A percentile compares a stretch with the other conserved stretches of the same genome.
Conservation (phyloP, 116 monocot species). For the Trichopus zeylanicus region DNA sequence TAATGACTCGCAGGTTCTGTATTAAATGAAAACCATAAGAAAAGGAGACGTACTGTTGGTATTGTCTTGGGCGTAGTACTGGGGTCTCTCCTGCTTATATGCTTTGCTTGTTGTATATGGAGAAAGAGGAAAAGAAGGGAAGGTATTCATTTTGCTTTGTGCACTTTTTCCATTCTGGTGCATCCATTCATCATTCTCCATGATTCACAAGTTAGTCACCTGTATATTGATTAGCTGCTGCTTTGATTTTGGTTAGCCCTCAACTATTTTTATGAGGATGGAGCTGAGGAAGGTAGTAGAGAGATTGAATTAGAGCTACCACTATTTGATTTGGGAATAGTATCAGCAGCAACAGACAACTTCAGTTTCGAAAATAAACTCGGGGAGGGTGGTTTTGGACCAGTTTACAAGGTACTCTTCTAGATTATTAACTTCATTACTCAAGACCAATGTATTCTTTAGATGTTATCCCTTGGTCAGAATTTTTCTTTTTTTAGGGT, state of each 20-base stretch:
- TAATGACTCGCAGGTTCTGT: background rate
- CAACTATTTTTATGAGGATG: background rate
- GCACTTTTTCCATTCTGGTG: no score
- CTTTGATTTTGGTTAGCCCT: background rate
- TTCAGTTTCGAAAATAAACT: constrained; percentile 11
- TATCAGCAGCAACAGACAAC: constrained; percentile 4
- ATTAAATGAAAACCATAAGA: background rate
- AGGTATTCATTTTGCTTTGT: background rate
- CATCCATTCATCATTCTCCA: no score
- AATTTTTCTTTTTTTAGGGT: background rate
- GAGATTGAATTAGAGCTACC: background rate
- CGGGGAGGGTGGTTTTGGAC: constrained; percentile 18
- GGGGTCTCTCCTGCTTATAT: background rate
- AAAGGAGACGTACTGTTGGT: background rate
- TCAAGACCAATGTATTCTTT: background rate
- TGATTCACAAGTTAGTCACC: no score
- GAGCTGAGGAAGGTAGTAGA: background rate
- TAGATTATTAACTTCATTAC: background rate
- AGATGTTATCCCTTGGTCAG: background rate
- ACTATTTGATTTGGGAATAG: background rate
- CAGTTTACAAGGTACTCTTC: constrained; percentile 13
- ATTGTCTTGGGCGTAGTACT: background rate
- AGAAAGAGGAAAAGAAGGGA: constrained; percentile 7
- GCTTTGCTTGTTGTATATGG: background rate
- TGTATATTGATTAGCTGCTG: no score